phyloP scores from a whole-genome alignment of 176 grass and related monocot species.

The Dendrocalamus sinicus region DNA sequence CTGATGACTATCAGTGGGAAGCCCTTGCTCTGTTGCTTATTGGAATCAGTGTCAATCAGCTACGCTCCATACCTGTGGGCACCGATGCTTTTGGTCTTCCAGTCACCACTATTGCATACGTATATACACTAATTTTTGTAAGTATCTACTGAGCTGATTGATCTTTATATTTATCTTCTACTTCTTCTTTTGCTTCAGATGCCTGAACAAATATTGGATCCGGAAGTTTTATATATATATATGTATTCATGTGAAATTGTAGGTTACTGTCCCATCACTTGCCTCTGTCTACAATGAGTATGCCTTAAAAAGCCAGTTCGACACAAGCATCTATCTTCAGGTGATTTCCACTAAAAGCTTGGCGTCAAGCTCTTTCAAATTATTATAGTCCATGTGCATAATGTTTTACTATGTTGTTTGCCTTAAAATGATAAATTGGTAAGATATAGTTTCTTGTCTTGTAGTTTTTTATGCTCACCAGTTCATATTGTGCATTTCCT shows the following conservation, averaged over 20 bases:
- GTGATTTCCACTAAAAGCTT: conserved; percentile 48
- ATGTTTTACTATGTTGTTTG: not conserved
- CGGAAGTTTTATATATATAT: conserved; percentile 11
- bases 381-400: not conserved
- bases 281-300: conserved; percentile 99
- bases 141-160: conserved; percentile 52
- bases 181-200: conserved; percentile 5
- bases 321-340: conserved; percentile 98
- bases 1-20: conserved; percentile 73
- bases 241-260: conserved; percentile 42
- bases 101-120: conserved; percentile 75
- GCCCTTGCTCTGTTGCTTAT: conserved; percentile 97
- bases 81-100: conserved; percentile 73
- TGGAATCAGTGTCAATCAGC: conserved; percentile 96
- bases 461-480: conserved; percentile 17
- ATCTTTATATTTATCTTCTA: conserved; percentile 34
- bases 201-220: not conserved
- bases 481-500: not conserved
- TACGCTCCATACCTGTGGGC: conserved; percentile 69
- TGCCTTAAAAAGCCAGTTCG: conserved; percentile 97
- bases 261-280: conserved; percentile 95
- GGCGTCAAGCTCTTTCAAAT: conserved; percentile 19
- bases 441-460: not conserved
- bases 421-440: not conserved
- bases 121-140: conserved; percentile 98